Evolutionary conservation across 2,329 filamentous ascomycete genomes (phyloP).

Genomic region (Colletotrichum limetticola): DNA sequence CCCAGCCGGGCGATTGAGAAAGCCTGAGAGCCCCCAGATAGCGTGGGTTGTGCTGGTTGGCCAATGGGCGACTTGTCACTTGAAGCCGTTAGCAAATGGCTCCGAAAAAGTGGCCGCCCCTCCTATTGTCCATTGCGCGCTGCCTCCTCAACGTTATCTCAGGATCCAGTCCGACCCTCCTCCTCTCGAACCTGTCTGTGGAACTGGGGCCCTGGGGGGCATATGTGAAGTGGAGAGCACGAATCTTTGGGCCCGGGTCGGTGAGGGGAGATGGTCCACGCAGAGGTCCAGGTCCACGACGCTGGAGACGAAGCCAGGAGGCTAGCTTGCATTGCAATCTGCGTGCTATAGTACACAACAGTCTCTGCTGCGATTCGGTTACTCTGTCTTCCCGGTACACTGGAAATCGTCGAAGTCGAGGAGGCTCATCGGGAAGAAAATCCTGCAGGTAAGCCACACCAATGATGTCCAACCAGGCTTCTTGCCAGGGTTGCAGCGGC

Average conservation of each 20-base stretch:
- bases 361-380: neutral
- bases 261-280: slow-evolving; percentile 13
- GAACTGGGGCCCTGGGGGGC: neutral
- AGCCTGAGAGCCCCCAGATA: slow-evolving; percentile 25
- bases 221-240: slow-evolving; percentile 20
- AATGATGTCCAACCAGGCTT: neutral
- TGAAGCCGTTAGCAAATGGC: slow-evolving; percentile 34
- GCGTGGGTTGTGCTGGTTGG: slow-evolving; percentile 29
- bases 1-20: slow-evolving; percentile 27
- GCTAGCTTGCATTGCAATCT: neutral
- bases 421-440: neutral
- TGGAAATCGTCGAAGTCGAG: neutral
- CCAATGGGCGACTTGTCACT: slow-evolving; percentile 28
- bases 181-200: slow-evolving; percentile 27
- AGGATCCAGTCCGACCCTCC: slow-evolving; percentile 9
- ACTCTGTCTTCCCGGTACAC: neutral
- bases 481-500: slow-evolving; percentile 1
- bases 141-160: slow-evolving; percentile 29
- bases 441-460: slow-evolving; percentile 1
- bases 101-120: slow-evolving; percentile 30
- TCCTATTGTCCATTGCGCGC: slow-evolving; percentile 10
- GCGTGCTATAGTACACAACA: neutral
- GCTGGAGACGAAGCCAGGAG: slow-evolving; percentile 1
- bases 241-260: slow-evolving; percentile 16
- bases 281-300: slow-evolving; percentile 13